A percentile compares a stretch with the other conserved stretches of the same genome.
phyloP scores from a whole-genome alignment of 768 basidiomycete species.

The Dendrothele bispora region DNA sequence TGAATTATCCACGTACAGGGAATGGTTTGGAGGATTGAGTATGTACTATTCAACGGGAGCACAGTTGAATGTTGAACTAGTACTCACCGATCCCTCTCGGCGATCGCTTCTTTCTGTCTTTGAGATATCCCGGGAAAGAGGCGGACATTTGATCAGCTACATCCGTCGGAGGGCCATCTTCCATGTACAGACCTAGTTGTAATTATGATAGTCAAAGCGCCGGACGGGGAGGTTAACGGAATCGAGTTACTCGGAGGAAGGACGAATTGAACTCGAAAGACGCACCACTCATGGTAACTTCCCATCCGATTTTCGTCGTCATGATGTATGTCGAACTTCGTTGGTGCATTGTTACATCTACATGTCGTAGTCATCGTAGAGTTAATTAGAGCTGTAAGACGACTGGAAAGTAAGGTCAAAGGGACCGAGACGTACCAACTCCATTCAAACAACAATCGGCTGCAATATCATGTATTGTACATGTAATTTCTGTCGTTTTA shows the following conservation, averaged over 20 bases:
- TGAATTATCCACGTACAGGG: background rate
- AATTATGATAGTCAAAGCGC: background rate
- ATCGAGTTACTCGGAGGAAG: too few species aligned
- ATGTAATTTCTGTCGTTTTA: too few species aligned
- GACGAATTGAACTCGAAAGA: background rate
- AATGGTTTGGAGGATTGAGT: background rate
- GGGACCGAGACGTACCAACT: slow-evolving; percentile 22
- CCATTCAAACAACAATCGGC: slow-evolving; percentile 40
- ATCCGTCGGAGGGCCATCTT: slow-evolving; percentile 48
- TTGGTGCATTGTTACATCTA: slow-evolving; percentile 50
- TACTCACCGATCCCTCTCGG: slow-evolving; percentile 40
- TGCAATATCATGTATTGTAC: slow-evolving; percentile 43
- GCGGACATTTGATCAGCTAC: slow-evolving; percentile 51
- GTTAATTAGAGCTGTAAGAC: background rate
- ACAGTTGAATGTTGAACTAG: background rate
- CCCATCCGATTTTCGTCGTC: slow-evolving; percentile 39
- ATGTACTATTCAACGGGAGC: background rate
- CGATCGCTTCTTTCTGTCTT: slow-evolving; percentile 36
- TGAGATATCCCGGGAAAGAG: slow-evolving; percentile 39
- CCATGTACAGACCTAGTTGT: slow-evolving; percentile 33
- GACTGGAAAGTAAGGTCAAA: background rate
- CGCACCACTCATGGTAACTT: slow-evolving; percentile 17
- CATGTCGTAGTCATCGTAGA: background rate
- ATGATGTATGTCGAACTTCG: slow-evolving; percentile 56
- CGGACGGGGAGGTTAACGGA: background rate